Evolutionary conservation across 768 basidiomycete species (phyloP), one percentile per base, ranked within the genome.

Genomic region (Collybiopsis confluens): DNA sequence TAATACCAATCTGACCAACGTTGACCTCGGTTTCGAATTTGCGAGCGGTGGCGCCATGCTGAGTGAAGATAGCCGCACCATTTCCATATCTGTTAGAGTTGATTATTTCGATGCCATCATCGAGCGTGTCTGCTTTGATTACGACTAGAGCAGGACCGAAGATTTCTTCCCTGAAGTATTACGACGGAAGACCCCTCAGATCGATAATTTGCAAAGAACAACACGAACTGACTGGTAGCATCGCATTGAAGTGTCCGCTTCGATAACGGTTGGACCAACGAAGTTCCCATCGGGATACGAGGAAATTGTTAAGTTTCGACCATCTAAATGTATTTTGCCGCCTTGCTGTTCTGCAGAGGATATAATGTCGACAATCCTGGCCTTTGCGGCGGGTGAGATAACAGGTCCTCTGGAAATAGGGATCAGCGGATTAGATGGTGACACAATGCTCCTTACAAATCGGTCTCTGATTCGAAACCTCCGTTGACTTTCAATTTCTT

Each of bases 31-130:
- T 75, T 71, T 98, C 96, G 58, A 97, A 99, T 68, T 89, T 91
- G 53, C 96, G 83, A 16, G 94, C 96, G 6, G 93, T 92, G 30
- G 96, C 91, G 15, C 96, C 97, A 13, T 88, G 91, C 71, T 97
- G 92, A 20, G 96, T 99, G 68, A 98, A 98, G 65, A 97, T 92
- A 20, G 93, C 90, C 27, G 94, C 83, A 27, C 96, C 96, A 61
- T 98, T 98, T 7, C 96, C 90, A 66, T 97, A 98, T 59, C 70
- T 77, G 72, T 97, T 98, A 56, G 75, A 70, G 72, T 98, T 98
- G 70, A 98, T 86, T 56, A 96, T 84, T 40, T 83, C 81, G 55
- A 98, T 78, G 11, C 93, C 95, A 55, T 96, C 92, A 57, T 98
- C 94, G 40, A 98, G 73, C 0, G 86, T 91, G 30, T 93, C 83